A percentile compares a stretch with the other conserved stretches of the same genome.
Conservation (phyloP, 2,329 filamentous ascomycete species). For the Sporothrix schenckii region DNA sequence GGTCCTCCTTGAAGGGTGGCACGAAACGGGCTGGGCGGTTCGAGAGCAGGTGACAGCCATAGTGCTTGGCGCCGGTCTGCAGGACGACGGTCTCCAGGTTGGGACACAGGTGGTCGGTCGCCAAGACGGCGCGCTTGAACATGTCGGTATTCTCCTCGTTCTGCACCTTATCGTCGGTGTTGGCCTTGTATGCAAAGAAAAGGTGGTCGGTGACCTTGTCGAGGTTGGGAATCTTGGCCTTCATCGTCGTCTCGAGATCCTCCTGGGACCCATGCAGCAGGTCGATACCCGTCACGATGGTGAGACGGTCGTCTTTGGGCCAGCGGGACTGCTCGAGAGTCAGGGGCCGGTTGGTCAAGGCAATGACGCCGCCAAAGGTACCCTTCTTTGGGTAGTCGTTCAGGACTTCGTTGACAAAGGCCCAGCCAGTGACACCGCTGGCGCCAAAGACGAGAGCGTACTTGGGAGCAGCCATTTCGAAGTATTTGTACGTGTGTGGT, state of each 20-base stretch:
- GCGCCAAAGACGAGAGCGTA: constrained; percentile 32
- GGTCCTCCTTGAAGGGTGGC: constrained; percentile 43
- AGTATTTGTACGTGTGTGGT: neutral
- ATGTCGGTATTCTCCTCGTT: constrained; percentile 47
- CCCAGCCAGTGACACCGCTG: constrained; percentile 33
- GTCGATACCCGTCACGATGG: constrained; percentile 49
- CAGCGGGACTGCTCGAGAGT: constrained; percentile 43
- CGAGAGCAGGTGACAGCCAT: constrained; percentile 49
- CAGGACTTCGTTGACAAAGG: constrained; percentile 33
- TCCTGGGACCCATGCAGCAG: constrained; percentile 47
- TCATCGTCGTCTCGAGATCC: constrained; percentile 44
- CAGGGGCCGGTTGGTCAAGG: constrained; percentile 39
- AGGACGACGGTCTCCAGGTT: constrained; percentile 46
- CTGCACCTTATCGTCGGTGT: constrained; percentile 45
- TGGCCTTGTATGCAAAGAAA: constrained; percentile 50
- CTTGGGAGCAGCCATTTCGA: constrained; percentile 28
- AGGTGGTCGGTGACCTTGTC: constrained; percentile 49
- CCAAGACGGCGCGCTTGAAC: constrained; percentile 46
- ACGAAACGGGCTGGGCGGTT: constrained; percentile 45
- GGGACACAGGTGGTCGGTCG: constrained; percentile 43
- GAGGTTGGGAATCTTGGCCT: constrained; percentile 43
- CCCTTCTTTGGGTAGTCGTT: constrained; percentile 37
- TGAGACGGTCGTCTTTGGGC: constrained; percentile 46
- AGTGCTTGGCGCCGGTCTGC: constrained; percentile 45
- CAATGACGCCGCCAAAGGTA: constrained; percentile 36